Conservation (phyloP, 768 basidiomycete species). For the Trametes elegans region DNA sequence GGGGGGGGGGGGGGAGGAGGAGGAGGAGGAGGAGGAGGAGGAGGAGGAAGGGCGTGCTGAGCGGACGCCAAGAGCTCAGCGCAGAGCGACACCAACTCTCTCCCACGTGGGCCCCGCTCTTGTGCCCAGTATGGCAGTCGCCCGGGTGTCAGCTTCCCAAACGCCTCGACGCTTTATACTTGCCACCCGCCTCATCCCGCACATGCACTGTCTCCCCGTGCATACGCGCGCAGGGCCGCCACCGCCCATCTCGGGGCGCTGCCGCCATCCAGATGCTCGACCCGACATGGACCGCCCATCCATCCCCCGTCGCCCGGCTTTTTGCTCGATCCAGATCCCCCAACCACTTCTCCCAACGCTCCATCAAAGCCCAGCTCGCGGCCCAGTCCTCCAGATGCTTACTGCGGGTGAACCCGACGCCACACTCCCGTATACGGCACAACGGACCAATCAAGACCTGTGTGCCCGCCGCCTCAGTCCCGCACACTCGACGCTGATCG, state of each 20-base stretch:
- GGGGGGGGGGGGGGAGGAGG: not conserved
- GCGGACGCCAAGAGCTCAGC: not conserved
- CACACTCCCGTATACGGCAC: too few relatives aligned
- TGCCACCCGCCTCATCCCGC: not conserved
- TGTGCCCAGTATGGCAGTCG: conserved; percentile 14
- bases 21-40: conserved; percentile 1
- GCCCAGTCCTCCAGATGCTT: not conserved
- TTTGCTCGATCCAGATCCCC: not conserved
- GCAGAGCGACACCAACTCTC: not conserved
- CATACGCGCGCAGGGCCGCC: not conserved
- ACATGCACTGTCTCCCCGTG: too few relatives aligned
- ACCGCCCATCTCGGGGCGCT: not conserved
- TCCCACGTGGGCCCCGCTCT: conserved; percentile 21
- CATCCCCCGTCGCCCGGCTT: not conserved
- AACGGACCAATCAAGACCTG: not conserved
- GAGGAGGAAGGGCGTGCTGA: not conserved
- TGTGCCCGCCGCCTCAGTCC: not conserved
- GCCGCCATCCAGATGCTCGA: not conserved
- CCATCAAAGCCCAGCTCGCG: not conserved
- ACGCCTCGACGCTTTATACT: conserved; percentile 5
- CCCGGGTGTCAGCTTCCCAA: conserved; percentile 8
- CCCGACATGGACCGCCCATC: not conserved
- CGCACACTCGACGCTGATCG: not conserved
- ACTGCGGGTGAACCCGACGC: too few relatives aligned
- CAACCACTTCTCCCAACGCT: not conserved